Evolutionary conservation across 2,329 filamentous ascomycete genomes (phyloP), one percentile per base, ranked within the genome.

Genomic region (Paraphoma chrysanthemicola): DNA sequence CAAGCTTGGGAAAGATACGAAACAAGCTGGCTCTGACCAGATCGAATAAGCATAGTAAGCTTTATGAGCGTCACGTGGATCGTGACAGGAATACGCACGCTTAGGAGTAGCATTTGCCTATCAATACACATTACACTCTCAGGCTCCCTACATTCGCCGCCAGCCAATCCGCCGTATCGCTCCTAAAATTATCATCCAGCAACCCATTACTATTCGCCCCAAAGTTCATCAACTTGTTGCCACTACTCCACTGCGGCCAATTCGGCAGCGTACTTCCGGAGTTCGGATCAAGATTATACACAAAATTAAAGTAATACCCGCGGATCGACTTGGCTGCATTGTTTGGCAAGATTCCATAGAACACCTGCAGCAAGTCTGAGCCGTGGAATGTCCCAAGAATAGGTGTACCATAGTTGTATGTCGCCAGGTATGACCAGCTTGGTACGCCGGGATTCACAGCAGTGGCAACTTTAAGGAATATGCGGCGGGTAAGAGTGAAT

Each of bases 381-480:
- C 77, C 88, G 72, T 95, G 92, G 76, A 92, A 90, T 0, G 90
- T 93, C 16, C 92, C 91, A 0, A 94, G 74, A 46, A 93, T 76
- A 0, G 91, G 88, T 0, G 87, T 89, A 9, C 88, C 88, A 70
- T 88, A 86, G 78, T 89, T 76, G 77, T 93, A 93, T 0, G 86
- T 88, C 0, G 88, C 78, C 1, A 95, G 83, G 76, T 93, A 95
- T 0, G 88, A 91, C 90, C 90, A 95, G 1, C 81, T 79, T 0
- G 87, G 86, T 0, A 92, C 85, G 31, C 75, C 64, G 0, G 88
- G 87, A 59, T 86, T 82, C 11, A 79, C 76, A 1, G 76, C 51
- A 0, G 72, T 68, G 1, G 85, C 74, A 0, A 68, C 55, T 11
- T 81, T 69, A 18, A 95, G 83, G 72, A 91, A 88, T 5, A 82